Evolutionary conservation across 2,329 filamentous ascomycete genomes (phyloP), one percentile per base, ranked within the genome.

Genomic region (Penicillium psychrosexuale): DNA sequence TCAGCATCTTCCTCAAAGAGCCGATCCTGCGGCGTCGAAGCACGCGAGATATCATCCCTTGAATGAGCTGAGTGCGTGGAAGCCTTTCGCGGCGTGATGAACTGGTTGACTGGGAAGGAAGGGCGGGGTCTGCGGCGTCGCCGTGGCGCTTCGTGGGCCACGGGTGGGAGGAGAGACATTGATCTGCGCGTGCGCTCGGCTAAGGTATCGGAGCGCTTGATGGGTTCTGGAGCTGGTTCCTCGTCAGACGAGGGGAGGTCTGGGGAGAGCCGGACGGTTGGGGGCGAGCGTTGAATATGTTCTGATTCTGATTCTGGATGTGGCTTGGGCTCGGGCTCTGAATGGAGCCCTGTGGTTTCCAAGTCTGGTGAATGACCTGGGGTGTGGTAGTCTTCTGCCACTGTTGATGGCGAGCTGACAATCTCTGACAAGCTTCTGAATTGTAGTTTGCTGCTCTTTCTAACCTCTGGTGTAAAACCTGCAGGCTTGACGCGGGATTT

Each of bases 141-240:
- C 13, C 59, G 64, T 22, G 69, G 53, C 8, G 62, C 47, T 48
- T 57, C 65, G 55, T 51, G 63, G 24, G 52, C 63, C 53, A 42
- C 70, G 55, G 63, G 62, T 1, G 84, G 81, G 44, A 83, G 77
- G 3, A 85, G 79, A 0, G 86, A 84, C 85, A 96, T 93, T 17
- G 90, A 91, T 51, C 91, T 80, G 17, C 89, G 84, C 0, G 92
- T 95, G 45, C 91, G 87, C 67, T 95, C 91, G 4, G 87, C 82
- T 0, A 94, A 80, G 0, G 87, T 77, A 53, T 56, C 54, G 43
- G 57, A 65, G 65, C 54, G 51, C 36, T 66, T 61, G 65, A 68
- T 39, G 24, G 61, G 53, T 36, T 64, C 62, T 24, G 45, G 38
- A 0, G 61, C 55, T 48, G 39, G 43, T 60, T 65, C 31, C 2